Percentiles rank a stretch among this genome's conserved stretches.
Conservation (phyloP, 441 rosid species). For the Melastoma candidum region DNA sequence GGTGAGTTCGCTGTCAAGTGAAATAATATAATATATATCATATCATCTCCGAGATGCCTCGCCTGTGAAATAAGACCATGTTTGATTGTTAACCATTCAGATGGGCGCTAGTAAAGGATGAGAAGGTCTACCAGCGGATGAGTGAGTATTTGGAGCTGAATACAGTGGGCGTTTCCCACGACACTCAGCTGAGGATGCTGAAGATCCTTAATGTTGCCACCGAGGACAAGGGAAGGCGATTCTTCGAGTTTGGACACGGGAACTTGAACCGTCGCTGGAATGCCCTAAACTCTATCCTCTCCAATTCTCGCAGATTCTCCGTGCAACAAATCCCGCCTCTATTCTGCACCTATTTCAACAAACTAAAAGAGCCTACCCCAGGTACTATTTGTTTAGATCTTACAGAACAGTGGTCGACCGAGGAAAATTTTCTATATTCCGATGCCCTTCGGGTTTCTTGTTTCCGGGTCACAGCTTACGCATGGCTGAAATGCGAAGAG, state of each 20-base stretch:
- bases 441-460: too few relatives aligned
- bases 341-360: constrained; percentile 26
- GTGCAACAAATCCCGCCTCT: constrained; percentile 28
- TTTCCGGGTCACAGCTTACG: too few relatives aligned
- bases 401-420: too few relatives aligned
- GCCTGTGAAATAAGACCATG: too few relatives aligned
- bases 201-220: constrained; percentile 31
- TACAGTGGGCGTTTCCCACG: constrained; percentile 30
- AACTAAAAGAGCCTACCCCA: constrained; percentile 32
- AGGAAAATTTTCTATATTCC: too few relatives aligned
- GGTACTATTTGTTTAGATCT: constrained; percentile 18
- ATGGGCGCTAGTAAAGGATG: constrained; percentile 50
- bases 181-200: constrained; percentile 37
- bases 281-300: constrained; percentile 18
- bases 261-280: constrained; percentile 44
- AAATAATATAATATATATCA: too few relatives aligned
- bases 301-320: constrained; percentile 34
- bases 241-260: constrained; percentile 32
- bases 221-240: constrained; percentile 13
- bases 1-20: constrained; percentile 20
- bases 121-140: constrained; percentile 39
- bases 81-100: constrained; percentile 12
- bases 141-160: not conserved
- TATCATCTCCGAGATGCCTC: too few relatives aligned
- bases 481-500: too few relatives aligned